Evolutionary conservation across 208 protist species (phyloP).

Genomic region (Tritrichomonas foetus): DNA sequence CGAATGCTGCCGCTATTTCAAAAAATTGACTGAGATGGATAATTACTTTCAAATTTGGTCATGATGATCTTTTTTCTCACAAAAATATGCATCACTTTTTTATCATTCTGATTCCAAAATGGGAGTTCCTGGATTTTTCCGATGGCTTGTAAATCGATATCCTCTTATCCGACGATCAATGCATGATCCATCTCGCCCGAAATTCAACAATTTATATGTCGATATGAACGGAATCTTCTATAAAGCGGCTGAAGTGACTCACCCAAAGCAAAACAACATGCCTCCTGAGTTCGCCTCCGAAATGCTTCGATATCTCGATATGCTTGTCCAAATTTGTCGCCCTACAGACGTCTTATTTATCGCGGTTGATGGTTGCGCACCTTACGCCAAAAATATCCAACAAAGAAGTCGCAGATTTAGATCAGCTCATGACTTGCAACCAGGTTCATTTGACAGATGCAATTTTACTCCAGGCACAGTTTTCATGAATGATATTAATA

Average conservation of each 20-base stretch:
- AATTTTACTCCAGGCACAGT: constrained; percentile 4
- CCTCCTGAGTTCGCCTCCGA: background rate
- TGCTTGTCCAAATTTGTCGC: background rate
- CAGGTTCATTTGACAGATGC: background rate
- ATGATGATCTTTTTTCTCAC: background rate
- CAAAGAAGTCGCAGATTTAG: constrained; percentile 13
- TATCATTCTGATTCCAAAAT: background rate
- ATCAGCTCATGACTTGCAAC: background rate
- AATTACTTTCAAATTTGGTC: background rate
- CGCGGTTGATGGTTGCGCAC: background rate
- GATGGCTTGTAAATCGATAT: constrained; percentile 40
- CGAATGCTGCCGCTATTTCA: background rate
- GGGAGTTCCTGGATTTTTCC: constrained; percentile 42
- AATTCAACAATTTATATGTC: background rate
- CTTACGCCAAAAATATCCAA: background rate
- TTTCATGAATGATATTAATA: constrained; percentile 25
- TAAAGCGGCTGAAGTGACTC: background rate
- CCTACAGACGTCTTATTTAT: constrained; percentile 22
- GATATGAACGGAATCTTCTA: constrained; percentile 35
- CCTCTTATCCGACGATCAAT: background rate
- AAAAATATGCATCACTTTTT: background rate
- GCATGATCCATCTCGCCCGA: background rate
- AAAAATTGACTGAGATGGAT: background rate
- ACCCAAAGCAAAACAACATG: background rate
- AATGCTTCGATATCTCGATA: background rate